Conservation (phyloP, 495 filamentous ascomycete genomes). For the Aspergillus cristatus region DNA sequence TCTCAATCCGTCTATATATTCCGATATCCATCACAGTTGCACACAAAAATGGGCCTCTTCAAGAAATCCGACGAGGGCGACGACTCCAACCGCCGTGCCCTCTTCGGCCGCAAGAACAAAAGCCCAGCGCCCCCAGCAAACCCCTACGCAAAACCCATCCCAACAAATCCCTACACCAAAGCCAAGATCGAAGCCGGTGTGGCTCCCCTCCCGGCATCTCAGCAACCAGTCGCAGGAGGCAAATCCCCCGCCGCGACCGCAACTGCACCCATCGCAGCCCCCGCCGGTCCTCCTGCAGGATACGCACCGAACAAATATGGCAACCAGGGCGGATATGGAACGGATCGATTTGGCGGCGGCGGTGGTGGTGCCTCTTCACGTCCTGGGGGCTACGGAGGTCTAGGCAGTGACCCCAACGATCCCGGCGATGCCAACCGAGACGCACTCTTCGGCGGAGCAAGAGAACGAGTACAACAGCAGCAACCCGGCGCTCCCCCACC, state of each 20-base stretch:
- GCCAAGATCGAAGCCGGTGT: conserved; percentile 43
- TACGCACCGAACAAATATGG: conserved; percentile 57
- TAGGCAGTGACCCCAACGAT: conserved; percentile 51
- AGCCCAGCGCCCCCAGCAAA: conserved; percentile 44
- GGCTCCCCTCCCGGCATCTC: conserved; percentile 20
- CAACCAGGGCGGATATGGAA: conserved; percentile 55
- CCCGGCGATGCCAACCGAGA: conserved; percentile 49
- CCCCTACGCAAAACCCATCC: conserved; percentile 59
- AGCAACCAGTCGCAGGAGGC: conserved; percentile 4
- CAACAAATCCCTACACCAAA: conserved; percentile 54
- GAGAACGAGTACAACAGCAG: conserved; percentile 36
- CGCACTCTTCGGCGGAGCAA: conserved; percentile 57
- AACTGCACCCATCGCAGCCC: conserved; percentile 1
- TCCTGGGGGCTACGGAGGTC: conserved; percentile 64
- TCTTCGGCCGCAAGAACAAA: conserved; percentile 57
- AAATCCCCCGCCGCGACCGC: not conserved
- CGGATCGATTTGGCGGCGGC: conserved; percentile 48
- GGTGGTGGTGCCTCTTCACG: conserved; percentile 25
- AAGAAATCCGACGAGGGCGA: conserved; percentile 55
- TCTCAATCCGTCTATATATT: conserved; percentile 5
- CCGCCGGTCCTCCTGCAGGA: conserved; percentile 28
- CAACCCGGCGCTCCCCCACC: conserved; percentile 31
- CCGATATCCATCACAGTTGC: no score
- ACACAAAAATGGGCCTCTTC: conserved; percentile 48
- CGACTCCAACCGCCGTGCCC: conserved; percentile 45